These are phyloP conservation scores for Parafenestella ontariensis DNA, from an alignment of 2,329 filamentous ascomycete species.

Conservation along the genomic window DNA sequence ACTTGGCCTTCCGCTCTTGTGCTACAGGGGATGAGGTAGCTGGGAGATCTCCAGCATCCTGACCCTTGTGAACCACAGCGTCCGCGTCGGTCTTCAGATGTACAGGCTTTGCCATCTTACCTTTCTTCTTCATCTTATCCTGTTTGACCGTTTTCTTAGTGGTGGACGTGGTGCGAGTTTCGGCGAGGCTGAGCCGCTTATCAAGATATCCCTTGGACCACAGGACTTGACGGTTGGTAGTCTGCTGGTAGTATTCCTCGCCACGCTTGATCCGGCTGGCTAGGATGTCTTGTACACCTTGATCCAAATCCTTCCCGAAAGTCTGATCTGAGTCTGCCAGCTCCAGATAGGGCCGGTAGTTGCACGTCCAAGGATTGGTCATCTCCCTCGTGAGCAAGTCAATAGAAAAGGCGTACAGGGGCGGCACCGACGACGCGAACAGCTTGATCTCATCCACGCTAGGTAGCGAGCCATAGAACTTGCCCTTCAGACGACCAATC, in stretches of 20 bases:
- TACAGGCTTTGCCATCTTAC: background rate
- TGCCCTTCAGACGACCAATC: conserved; percentile 9
- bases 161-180: background rate
- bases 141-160: background rate
- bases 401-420: conserved; percentile 5
- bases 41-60: no score
- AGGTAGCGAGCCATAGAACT: conserved; percentile 9
- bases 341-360: conserved; percentile 19
- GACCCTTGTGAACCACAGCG: no score
- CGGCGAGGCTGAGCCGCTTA: background rate
- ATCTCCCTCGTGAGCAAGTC: conserved; percentile 10
- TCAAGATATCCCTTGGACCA: conserved; percentile 8
- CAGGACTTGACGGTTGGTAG: background rate
- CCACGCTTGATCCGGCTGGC: conserved; percentile 6
- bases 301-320: conserved; percentile 6
- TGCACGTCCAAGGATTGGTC: conserved; percentile 14
- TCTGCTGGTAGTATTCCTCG: conserved; percentile 10
- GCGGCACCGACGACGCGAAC: conserved; percentile 13
- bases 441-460: conserved; percentile 11
- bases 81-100: background rate
- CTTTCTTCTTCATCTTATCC: background rate
- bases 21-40: no score
- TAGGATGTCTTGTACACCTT: conserved; percentile 6
- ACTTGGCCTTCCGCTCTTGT: background rate
- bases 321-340: conserved; percentile 4